These are phyloP conservation scores for Pseudozyma sp. DNA, from an alignment of 1,284 basidiomycete genomes.

Conservation along the genomic window DNA sequence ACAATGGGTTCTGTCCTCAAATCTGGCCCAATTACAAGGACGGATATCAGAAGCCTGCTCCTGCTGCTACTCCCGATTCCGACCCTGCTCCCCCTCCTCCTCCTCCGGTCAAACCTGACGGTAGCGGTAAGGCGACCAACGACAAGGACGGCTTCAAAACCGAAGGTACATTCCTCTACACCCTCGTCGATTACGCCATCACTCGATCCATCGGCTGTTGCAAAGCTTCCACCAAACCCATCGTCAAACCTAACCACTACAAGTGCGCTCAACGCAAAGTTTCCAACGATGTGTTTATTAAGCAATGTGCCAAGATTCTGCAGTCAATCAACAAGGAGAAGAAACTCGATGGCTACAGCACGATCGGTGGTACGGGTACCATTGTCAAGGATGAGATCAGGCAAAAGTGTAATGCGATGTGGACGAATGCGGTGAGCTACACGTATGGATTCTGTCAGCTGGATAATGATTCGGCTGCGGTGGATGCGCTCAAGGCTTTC, in stretches of 20 bases:
- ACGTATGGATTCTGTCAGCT: constrained; percentile 41
- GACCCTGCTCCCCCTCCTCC: background rate
- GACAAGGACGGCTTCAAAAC: constrained; percentile 32
- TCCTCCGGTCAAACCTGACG: constrained; percentile 3
- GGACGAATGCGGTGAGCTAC: constrained; percentile 29
- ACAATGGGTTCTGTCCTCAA: constrained; percentile 27
- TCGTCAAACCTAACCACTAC: constrained; percentile 22
- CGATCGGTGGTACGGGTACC: constrained; percentile 6
- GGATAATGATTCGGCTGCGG: constrained; percentile 24
- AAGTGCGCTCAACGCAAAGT: constrained; percentile 37
- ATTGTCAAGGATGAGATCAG: constrained; percentile 44
- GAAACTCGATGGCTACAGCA: constrained; percentile 22
- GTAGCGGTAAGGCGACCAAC: constrained; percentile 18
- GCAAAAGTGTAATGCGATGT: constrained; percentile 27
- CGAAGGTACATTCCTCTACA: constrained; percentile 32
- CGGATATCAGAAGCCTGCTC: constrained; percentile 22
- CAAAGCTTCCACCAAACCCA: constrained; percentile 13
- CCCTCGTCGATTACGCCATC: constrained; percentile 34
- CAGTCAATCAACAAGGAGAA: constrained; percentile 25
- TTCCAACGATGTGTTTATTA: constrained; percentile 12
- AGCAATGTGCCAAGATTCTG: constrained; percentile 31
- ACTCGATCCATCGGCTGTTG: constrained; percentile 32
- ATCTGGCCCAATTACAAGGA: constrained; percentile 31
- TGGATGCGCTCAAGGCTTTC: constrained; percentile 23
- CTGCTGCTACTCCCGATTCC: constrained; percentile 1